phyloP scores from a whole-genome alignment of 805 yeast genomes.

The Wickerhamomyces sydowiorum region DNA sequence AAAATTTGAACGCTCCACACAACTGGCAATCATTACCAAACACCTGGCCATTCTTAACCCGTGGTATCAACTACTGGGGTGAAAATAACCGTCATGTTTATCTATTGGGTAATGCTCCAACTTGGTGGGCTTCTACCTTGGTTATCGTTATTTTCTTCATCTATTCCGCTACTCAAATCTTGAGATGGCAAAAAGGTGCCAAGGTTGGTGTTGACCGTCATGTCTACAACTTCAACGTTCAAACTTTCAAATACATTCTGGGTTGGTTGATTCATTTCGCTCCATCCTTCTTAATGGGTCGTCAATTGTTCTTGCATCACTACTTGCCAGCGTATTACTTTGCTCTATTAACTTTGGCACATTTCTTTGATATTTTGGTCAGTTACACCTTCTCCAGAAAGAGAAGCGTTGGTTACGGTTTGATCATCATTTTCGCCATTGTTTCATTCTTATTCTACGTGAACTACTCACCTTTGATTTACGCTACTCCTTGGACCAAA shows the following conservation, averaged over 20 bases:
- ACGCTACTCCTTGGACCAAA: conserved; percentile 78
- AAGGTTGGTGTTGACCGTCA: conserved; percentile 43
- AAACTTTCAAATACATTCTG: conserved; percentile 50
- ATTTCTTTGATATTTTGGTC: conserved; percentile 50
- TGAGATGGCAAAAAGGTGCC: conserved; percentile 64
- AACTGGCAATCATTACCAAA: conserved; percentile 65
- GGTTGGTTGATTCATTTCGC: conserved; percentile 72
- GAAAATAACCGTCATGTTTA: conserved; percentile 56
- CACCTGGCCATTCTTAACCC: conserved; percentile 66
- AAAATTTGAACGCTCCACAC: conserved; percentile 63
- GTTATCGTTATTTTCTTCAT: conserved; percentile 44
- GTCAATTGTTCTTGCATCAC: conserved; percentile 92
- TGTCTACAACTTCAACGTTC: conserved; percentile 60
- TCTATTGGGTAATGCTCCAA: conserved; percentile 70
- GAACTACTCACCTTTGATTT: conserved; percentile 65
- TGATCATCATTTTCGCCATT: conserved; percentile 43
- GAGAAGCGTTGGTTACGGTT: conserved; percentile 36
- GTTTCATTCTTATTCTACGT: conserved; percentile 49
- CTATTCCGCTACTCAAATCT: conserved; percentile 36
- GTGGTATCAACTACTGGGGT: conserved; percentile 84
- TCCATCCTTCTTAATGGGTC: conserved; percentile 82
- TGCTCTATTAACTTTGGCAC: conserved; percentile 74
- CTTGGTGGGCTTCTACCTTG: conserved; percentile 69
- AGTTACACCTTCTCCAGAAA: conserved; percentile 36
- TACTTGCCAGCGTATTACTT: conserved; percentile 91